phyloP scores from a whole-genome alignment of 495 filamentous ascomycete species.

The Xylaria nigripes region DNA sequence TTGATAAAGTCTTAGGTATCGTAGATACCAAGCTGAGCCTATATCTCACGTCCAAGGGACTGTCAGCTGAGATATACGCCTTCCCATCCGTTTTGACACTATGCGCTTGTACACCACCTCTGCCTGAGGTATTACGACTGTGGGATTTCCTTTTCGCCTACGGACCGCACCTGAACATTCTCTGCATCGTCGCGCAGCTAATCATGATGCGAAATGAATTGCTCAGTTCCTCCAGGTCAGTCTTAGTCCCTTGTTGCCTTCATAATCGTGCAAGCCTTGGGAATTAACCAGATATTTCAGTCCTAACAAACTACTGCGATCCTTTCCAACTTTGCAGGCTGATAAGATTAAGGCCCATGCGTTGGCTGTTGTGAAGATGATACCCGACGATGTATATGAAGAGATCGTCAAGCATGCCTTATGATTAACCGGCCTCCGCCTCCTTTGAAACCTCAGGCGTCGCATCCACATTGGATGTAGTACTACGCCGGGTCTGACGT shows the following conservation, averaged over 20 bases:
- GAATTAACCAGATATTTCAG: constrained; percentile 36
- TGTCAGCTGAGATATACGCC: constrained; percentile 93
- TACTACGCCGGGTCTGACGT: neutral
- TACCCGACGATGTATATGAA: constrained; percentile 81
- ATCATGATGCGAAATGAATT: constrained; percentile 79
- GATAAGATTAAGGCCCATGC: constrained; percentile 73
- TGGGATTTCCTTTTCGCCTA: constrained; percentile 99
- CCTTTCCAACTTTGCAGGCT: constrained; percentile 79
- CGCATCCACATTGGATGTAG: neutral
- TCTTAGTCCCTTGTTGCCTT: constrained; percentile 1
- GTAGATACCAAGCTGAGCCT: constrained; percentile 81
- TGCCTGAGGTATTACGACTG: constrained; percentile 88
- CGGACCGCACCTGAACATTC: constrained; percentile 84
- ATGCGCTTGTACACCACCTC: constrained; percentile 91
- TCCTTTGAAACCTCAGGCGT: neutral
- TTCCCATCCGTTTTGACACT: constrained; percentile 93
- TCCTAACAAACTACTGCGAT: constrained; percentile 82
- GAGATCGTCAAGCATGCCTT: constrained; percentile 83
- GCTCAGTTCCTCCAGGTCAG: constrained; percentile 71
- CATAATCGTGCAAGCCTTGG: neutral
- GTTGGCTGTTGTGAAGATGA: constrained; percentile 69
- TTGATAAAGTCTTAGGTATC: constrained; percentile 82
- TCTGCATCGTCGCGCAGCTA: constrained; percentile 96
- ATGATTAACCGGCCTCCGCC: constrained; percentile 28
- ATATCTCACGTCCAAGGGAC: constrained; percentile 73